Percentiles rank a stretch among this genome's conserved stretches.
Conservation (phyloP, 1,139 yeast species). For the Pichia sp. region DNA sequence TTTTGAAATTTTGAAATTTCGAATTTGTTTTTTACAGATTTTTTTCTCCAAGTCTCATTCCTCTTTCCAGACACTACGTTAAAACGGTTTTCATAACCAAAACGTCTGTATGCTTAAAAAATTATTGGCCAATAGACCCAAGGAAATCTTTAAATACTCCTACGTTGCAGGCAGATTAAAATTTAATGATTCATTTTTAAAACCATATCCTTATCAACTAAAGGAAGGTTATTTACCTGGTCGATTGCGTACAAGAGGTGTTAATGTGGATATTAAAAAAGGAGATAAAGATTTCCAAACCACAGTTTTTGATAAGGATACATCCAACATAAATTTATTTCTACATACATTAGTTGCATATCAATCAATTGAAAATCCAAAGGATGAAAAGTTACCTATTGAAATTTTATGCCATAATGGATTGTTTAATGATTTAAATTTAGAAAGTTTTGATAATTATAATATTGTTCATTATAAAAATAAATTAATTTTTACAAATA, state of each 20-base stretch:
- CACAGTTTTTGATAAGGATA: not conserved
- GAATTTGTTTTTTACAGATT: no score
- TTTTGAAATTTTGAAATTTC: not conserved
- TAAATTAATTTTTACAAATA: conserved; percentile 16
- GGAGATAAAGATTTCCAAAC: not conserved
- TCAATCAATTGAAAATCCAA: conserved; percentile 3
- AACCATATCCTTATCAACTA: not conserved
- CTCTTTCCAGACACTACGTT: no score
- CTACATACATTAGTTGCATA: conserved; percentile 13
- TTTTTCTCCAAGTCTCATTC: not conserved
- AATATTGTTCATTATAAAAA: conserved; percentile 12
- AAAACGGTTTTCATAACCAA: no score
- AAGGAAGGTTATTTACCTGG: conserved; percentile 1
- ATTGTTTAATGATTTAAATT: conserved; percentile 13
- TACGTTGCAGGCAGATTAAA: not conserved
- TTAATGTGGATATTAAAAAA: not conserved
- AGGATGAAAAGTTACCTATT: not conserved
- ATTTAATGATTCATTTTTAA: not conserved
- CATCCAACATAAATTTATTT: conserved; percentile 9
- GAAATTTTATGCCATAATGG: conserved; percentile 19
- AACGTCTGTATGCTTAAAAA: not conserved
- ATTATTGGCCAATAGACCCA: not conserved
- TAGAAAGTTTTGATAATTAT: conserved; percentile 9
- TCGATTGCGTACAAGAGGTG: conserved; percentile 1
- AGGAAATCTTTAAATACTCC: conserved; percentile 6